These are phyloP conservation scores for Trypanosoma lewisi DNA, from an alignment of 208 protist species.

Conservation along the genomic window DNA sequence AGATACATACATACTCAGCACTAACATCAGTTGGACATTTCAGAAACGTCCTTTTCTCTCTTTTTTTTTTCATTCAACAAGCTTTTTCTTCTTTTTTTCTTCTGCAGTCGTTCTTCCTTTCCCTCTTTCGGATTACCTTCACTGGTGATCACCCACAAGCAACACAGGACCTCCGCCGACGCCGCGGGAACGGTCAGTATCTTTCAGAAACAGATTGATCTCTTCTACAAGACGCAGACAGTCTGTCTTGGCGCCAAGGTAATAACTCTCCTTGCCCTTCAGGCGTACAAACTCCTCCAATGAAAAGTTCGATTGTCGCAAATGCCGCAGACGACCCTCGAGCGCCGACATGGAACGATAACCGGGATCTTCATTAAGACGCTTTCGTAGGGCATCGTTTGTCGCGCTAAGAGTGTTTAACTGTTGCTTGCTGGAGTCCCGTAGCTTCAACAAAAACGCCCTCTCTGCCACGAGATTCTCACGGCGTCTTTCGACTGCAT, in stretches of 20 bases:
- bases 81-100: constrained; percentile 3
- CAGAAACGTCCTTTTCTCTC: not conserved
- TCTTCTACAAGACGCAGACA: constrained; percentile 85
- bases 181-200: constrained; percentile 35
- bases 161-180: constrained; percentile 16
- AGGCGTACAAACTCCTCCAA: constrained; percentile 89
- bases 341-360: constrained; percentile 59
- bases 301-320: constrained; percentile 85
- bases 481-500: constrained; percentile 62
- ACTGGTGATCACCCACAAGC: constrained; percentile 21
- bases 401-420: constrained; percentile 55
- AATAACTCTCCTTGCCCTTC: constrained; percentile 89
- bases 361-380: constrained; percentile 52
- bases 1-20: too few relatives aligned
- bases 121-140: not conserved
- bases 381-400: constrained; percentile 53
- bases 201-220: constrained; percentile 76
- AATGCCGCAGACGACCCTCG: constrained; percentile 81
- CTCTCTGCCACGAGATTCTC: constrained; percentile 49
- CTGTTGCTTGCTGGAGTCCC: constrained; percentile 72
- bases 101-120: not conserved
- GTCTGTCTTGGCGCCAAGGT: constrained; percentile 74
- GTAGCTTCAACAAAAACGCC: constrained; percentile 53
- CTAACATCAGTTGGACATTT: not conserved
- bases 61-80: constrained; percentile 5